Conservation (phyloP, 116 monocot species). For the Phalaenopsis hybrid region DNA sequence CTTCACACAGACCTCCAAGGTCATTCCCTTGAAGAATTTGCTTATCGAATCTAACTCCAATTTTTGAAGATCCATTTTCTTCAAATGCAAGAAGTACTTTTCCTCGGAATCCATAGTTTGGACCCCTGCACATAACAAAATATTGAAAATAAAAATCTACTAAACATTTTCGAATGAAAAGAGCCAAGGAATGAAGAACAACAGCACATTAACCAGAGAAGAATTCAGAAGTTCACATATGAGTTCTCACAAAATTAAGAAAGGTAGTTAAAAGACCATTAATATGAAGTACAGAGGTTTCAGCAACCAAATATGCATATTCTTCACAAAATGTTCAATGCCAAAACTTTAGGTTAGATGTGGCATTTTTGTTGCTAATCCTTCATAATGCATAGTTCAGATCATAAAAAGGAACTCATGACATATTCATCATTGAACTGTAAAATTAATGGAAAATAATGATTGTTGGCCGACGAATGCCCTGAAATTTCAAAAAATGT, state of each 20-base stretch:
- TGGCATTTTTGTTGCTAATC: not conserved
- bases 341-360: not conserved
- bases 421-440: not conserved
- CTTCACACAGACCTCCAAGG: constrained; percentile 94
- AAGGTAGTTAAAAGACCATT: not conserved
- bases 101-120: constrained; percentile 76
- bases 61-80: constrained; percentile 83
- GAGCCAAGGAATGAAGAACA: not conserved
- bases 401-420: not conserved
- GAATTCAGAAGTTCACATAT: constrained; percentile 1
- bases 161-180: not conserved
- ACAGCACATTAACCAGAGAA: not conserved
- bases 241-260: not conserved
- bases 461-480: not conserved
- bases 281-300: not conserved
- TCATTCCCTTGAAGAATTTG: constrained; percentile 85
- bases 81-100: constrained; percentile 92
- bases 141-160: not conserved
- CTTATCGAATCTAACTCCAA: constrained; percentile 97
- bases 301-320: not conserved
- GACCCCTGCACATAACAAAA: constrained; percentile 50
- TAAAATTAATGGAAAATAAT: not conserved
- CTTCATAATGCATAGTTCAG: not conserved
- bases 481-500: not conserved
- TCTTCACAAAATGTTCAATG: not conserved